phyloP scores from a whole-genome alignment of 2,329 filamentous ascomycete genomes.

The Neopestalotiopsis rosae region DNA sequence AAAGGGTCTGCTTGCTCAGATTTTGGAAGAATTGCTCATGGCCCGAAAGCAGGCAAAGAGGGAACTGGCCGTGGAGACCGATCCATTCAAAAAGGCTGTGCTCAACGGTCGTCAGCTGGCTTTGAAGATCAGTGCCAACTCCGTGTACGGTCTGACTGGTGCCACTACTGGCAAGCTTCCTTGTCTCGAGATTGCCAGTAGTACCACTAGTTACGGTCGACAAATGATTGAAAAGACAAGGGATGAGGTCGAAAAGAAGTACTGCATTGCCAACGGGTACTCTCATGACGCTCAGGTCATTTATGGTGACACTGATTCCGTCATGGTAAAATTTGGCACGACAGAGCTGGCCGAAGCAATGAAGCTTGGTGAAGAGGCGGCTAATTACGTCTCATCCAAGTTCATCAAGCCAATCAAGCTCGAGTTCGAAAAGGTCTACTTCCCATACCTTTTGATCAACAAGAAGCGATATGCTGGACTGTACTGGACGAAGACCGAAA shows the following conservation, averaged over 20 bases:
- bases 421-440: slow-evolving; percentile 99
- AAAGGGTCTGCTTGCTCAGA: slow-evolving; percentile 91
- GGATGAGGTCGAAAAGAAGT: slow-evolving; percentile 88
- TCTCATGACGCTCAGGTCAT: slow-evolving; percentile 94
- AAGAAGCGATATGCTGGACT: slow-evolving; percentile 99
- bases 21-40: slow-evolving; percentile 89
- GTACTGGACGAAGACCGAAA: slow-evolving; percentile 93
- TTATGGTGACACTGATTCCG: slow-evolving; percentile 98
- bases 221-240: slow-evolving; percentile 99
- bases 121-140: slow-evolving; percentile 96
- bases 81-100: slow-evolving; percentile 97
- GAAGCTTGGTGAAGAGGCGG: slow-evolving; percentile 93
- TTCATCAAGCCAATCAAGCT: slow-evolving; percentile 98
- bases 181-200: slow-evolving; percentile 93
- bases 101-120: slow-evolving; percentile 96
- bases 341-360: slow-evolving; percentile 86
- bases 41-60: slow-evolving; percentile 95
- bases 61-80: slow-evolving; percentile 85
- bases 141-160: slow-evolving; percentile 95
- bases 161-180: slow-evolving; percentile 95
- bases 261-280: slow-evolving; percentile 94
- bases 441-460: slow-evolving; percentile 97
- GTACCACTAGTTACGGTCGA: slow-evolving; percentile 94
- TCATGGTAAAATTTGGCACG: slow-evolving; percentile 99
- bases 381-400: slow-evolving; percentile 85